phyloP scores from a whole-genome alignment of 2,329 filamentous ascomycete species.

The Orbilia javanica region DNA sequence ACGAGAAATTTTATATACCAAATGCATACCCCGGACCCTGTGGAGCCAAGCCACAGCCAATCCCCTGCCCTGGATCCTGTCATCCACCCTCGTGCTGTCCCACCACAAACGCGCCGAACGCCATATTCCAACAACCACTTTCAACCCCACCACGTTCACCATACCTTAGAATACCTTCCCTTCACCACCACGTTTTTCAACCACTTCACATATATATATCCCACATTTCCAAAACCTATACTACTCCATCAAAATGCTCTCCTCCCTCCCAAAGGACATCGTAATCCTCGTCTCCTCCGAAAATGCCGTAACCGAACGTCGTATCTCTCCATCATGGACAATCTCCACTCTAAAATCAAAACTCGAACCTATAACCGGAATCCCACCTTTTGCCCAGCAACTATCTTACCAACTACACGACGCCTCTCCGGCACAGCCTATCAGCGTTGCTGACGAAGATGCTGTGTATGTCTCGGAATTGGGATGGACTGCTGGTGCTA shows the following conservation, averaged over 20 bases:
- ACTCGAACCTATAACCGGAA: constrained; percentile 91
- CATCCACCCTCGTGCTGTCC: not conserved
- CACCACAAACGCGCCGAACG: constrained; percentile 1
- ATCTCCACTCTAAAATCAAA: constrained; percentile 85
- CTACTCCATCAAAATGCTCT: constrained; percentile 16
- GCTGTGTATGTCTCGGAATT: constrained; percentile 74
- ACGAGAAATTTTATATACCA: constrained; percentile 13
- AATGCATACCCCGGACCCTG: not conserved
- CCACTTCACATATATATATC: not conserved
- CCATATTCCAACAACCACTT: not conserved
- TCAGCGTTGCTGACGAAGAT: constrained; percentile 78
- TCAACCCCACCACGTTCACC: constrained; percentile 4
- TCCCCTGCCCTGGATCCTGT: constrained; percentile 14
- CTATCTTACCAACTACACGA: constrained; percentile 78
- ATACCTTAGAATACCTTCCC: not conserved
- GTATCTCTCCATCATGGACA: constrained; percentile 91
- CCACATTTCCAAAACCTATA: not conserved
- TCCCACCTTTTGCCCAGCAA: constrained; percentile 82
- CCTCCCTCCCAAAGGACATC: constrained; percentile 69
- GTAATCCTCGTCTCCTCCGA: constrained; percentile 81
- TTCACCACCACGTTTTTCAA: not conserved
- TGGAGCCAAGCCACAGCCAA: not conserved
- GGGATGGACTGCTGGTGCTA: constrained; percentile 78
- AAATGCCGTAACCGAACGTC: constrained; percentile 84
- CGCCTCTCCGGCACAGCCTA: constrained; percentile 64